phyloP scores from a whole-genome alignment of 257 asterid species.

The Cynanchum wilfordii region DNA sequence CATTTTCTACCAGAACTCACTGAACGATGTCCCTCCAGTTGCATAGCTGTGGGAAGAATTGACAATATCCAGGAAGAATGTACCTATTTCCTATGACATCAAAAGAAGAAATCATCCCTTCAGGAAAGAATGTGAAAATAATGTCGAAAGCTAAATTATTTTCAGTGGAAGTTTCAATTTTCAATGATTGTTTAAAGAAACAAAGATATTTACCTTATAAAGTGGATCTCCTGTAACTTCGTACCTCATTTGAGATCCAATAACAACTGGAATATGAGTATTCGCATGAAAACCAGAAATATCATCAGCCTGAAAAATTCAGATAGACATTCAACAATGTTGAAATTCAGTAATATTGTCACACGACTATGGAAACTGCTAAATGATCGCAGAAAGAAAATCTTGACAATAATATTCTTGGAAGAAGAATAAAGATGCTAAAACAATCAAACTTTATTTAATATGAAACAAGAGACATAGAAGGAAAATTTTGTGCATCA shows the following conservation, averaged over 20 bases:
- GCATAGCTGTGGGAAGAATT: conserved; percentile 89
- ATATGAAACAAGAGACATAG: neutral
- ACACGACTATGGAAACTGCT: neutral
- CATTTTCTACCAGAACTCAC: conserved; percentile 61
- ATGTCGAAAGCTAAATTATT: neutral
- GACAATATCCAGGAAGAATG: conserved; percentile 67
- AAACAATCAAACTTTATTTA: neutral
- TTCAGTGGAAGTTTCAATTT: neutral
- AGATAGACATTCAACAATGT: neutral
- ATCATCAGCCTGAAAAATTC: conserved; percentile 58
- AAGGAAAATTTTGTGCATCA: neutral
- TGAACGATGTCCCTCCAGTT: conserved; percentile 86
- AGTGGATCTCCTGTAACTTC: conserved; percentile 84
- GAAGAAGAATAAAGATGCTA: neutral
- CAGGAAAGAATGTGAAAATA: neutral
- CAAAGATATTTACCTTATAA: conserved; percentile 43
- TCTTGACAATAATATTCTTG: neutral
- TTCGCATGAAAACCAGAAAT: conserved; percentile 74
- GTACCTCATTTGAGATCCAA: conserved; percentile 91
- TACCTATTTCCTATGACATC: conserved; percentile 62
- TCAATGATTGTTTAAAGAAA: neutral
- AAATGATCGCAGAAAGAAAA: neutral
- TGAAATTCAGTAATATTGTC: neutral
- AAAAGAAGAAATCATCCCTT: conserved; percentile 6
- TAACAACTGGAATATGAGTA: conserved; percentile 85